Base-by-base conservation (phyloP, 2,329 filamentous ascomycete species). In the Diplodia scrobiculata region DNA sequence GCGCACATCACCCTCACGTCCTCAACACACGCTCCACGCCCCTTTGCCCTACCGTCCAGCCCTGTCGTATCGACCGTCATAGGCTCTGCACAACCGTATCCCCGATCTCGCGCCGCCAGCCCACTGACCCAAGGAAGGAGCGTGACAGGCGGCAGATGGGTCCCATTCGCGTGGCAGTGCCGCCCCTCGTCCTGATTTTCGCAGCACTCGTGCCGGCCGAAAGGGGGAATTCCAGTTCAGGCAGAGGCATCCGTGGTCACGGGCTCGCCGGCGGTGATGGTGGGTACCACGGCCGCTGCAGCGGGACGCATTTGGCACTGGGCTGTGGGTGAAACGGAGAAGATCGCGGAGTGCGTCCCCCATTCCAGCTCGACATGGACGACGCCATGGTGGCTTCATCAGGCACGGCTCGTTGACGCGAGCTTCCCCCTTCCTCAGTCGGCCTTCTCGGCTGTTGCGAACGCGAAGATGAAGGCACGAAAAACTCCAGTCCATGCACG, bases 61-160 rank as follows among this genome's bases (percentile, higher is more conserved):
- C 55, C 55, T 60, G 29, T 48, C 38, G 55, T 60, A 47, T 48
- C 55, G 36, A n/a, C 25, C 38, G 25, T 38, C 55, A 47, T 60
- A 60, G 55, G 55, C 55, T 60, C 55, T 60, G 55, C 55, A 38
- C 55, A 48, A 60, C 55, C 55, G 55, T 60, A 48, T 48, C 55
- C 55, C 55, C 55, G 55, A 47, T 60, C 55, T 60, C 38, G 55
- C 55, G 25, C 55, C 36, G 55, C 55, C 27, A n/a, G 14, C 38
- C 21, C 34, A 60, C 55, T 60, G 55, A 41, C 55, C 55, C 48
- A n/a, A 11, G 11, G n/a, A 25, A 36, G 34, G 54, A 19, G 54
- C 34, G 54, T 58, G 54, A 27, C 19, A 25, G n/a, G 34, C 52
- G 52, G 52, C 52, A 45, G n/a, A 27, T 10, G 54, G 54, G 27